Conservation (phyloP, 2,329 filamentous ascomycete genomes). For the Oidium heveae region DNA sequence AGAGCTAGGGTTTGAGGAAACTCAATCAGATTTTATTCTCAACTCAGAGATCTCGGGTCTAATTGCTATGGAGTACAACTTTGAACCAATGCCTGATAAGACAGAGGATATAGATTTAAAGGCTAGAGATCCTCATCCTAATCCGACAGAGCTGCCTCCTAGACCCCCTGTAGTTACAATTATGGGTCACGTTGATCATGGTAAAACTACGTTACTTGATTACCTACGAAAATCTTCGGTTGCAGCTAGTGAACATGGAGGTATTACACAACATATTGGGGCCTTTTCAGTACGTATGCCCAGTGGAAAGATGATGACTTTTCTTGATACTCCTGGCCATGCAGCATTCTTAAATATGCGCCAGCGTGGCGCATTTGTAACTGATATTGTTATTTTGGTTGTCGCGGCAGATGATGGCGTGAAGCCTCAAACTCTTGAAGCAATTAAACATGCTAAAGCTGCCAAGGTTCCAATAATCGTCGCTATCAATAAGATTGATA, state of each 20-base stretch:
- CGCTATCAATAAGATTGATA: conserved; percentile 93
- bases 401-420: conserved; percentile 94
- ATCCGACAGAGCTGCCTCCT: conserved; percentile 38
- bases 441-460: conserved; percentile 71
- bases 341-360: conserved; percentile 92
- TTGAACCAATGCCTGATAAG: conserved; percentile 53
- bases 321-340: conserved; percentile 89
- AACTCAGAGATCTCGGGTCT: conserved; percentile 76
- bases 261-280: conserved; percentile 96
- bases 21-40: conserved; percentile 60
- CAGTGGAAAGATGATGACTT: conserved; percentile 74
- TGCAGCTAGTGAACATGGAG: conserved; percentile 74
- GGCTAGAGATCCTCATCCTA: conserved; percentile 40
- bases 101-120: conserved; percentile 44
- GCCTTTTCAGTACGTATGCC: conserved; percentile 82
- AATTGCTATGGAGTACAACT: conserved; percentile 80
- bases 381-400: conserved; percentile 86
- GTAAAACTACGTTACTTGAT: conserved; percentile 89
- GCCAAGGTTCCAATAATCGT: conserved; percentile 90
- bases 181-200: conserved; percentile 97
- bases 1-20: conserved; percentile 73
- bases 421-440: conserved; percentile 90
- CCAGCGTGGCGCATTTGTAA: conserved; percentile 81
- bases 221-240: conserved; percentile 83
- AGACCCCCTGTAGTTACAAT: conserved; percentile 92